Conservation (phyloP, 805 yeast genomes). For the Starmerella apicola region DNA sequence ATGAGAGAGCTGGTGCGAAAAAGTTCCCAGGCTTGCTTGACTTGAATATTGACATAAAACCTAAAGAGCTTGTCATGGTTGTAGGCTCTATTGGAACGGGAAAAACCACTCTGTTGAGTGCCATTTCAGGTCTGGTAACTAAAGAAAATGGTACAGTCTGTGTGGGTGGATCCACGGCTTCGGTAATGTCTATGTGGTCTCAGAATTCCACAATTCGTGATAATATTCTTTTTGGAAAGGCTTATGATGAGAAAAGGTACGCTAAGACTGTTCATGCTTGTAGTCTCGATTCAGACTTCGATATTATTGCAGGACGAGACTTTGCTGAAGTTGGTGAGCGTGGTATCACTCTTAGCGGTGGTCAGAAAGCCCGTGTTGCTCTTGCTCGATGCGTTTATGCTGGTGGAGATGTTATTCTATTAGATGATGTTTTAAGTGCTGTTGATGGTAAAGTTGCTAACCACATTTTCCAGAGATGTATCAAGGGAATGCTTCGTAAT, state of each 20-base stretch:
- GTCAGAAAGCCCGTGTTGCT: constrained; percentile 78
- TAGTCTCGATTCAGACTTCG: constrained; percentile 53
- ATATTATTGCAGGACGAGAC: constrained; percentile 61
- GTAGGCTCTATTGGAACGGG: constrained; percentile 80
- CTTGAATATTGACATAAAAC: constrained; percentile 41
- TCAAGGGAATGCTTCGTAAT: constrained; percentile 42
- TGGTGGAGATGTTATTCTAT: constrained; percentile 47
- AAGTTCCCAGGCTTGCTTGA: constrained; percentile 36
- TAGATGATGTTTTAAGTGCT: constrained; percentile 79
- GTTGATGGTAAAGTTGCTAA: constrained; percentile 80
- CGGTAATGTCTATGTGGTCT: constrained; percentile 69
- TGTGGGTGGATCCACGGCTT: constrained; percentile 41
- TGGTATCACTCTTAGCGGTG: constrained; percentile 81
- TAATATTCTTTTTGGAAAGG: constrained; percentile 58
- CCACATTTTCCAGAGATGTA: constrained; percentile 58
- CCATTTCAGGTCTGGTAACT: constrained; percentile 61
- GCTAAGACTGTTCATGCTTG: constrained; percentile 47
- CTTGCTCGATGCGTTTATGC: constrained; percentile 73
- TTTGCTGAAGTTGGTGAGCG: constrained; percentile 67
- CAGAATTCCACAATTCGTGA: constrained; percentile 68
- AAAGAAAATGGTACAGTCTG: constrained; percentile 40
- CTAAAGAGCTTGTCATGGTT: constrained; percentile 60
- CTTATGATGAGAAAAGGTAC: constrained; percentile 41
- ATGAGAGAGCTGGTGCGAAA: constrained; percentile 19
- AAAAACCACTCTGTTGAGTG: constrained; percentile 58